A percentile compares a stretch with the other conserved stretches of the same genome.
These are phyloP conservation scores for Aristolochia contorta DNA, from an alignment of 164 flowering plant species.

Conservation along the genomic window DNA sequence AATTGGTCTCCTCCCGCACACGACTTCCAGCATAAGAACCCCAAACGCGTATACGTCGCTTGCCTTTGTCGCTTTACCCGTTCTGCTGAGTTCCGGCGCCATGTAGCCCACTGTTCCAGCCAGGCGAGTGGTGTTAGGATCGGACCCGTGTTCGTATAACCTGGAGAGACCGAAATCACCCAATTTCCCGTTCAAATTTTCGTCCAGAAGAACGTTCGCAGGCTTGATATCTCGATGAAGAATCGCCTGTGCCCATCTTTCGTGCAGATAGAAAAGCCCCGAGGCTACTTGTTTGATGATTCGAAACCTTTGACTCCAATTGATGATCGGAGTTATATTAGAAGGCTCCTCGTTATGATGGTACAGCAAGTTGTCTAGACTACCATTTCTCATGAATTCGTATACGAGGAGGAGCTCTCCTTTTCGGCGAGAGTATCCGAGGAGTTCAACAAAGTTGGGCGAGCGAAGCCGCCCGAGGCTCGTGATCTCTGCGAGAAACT, in stretches of 20 bases:
- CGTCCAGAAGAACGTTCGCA: conserved; percentile 15
- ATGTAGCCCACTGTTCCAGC: conserved; percentile 16
- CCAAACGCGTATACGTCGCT: conserved; percentile 19
- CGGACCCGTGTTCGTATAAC: conserved; percentile 12
- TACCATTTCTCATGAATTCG: conserved; percentile 14
- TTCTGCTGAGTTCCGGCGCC: conserved; percentile 14
- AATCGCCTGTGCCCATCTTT: conserved; percentile 12
- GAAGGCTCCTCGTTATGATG: too few relatives aligned
- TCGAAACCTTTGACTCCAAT: conserved; percentile 14
- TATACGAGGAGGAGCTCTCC: conserved; percentile 17
- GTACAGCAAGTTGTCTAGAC: conserved; percentile 14
- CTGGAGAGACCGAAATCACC: conserved; percentile 21
- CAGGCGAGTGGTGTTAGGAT: conserved; percentile 12
- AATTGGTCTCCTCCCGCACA: conserved; percentile 15
- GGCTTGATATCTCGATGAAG: conserved; percentile 19
- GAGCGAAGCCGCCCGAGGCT: conserved; percentile 18
- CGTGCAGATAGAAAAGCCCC: conserved; percentile 13
- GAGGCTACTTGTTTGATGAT: conserved; percentile 17
- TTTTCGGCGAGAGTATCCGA: conserved; percentile 14
- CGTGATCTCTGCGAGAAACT: conserved; percentile 18
- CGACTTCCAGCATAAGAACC: conserved; percentile 15
- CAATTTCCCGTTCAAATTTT: conserved; percentile 6
- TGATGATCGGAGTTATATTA: not conserved
- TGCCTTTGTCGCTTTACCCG: conserved; percentile 11
- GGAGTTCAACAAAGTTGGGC: conserved; percentile 13